A percentile compares a stretch with the other conserved stretches of the same genome.
Conservation (phyloP, 305 asterid genomes). For the Ajuga reptans region DNA sequence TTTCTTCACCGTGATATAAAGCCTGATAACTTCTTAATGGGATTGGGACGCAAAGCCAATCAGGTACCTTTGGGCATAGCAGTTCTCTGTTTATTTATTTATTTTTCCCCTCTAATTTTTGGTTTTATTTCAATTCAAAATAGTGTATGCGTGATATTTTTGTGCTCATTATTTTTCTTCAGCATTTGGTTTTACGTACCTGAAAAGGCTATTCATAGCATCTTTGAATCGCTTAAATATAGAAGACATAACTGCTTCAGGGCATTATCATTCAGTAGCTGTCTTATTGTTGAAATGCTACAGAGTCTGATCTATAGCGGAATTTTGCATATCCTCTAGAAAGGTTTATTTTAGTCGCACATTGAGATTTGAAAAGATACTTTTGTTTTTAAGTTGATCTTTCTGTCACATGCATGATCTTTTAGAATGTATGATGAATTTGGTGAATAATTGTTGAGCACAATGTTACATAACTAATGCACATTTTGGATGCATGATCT, state of each 20-base stretch:
- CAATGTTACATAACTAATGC: not conserved
- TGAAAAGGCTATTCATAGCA: not conserved
- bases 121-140: not conserved
- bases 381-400: not conserved
- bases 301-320: not conserved
- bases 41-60: constrained; percentile 92
- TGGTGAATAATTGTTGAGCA: not conserved
- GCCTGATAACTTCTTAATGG: constrained; percentile 97
- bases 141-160: not conserved
- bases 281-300: not conserved
- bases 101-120: not conserved
- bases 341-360: not conserved
- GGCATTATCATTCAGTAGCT: not conserved
- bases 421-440: not conserved
- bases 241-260: not conserved
- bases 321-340: not conserved
- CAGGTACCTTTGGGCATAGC: constrained; percentile 47
- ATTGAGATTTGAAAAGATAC: not conserved
- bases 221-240: constrained; percentile 1
- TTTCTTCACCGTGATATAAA: constrained; percentile 96
- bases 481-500: not conserved
- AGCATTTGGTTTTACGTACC: constrained; percentile 9
- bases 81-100: not conserved
- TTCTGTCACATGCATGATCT: not conserved
- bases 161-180: not conserved